A percentile compares a stretch with the other conserved stretches of the same genome.
These are phyloP conservation scores for Camelina sativa DNA, from an alignment of 345 rosid species.

Conservation along the genomic window DNA sequence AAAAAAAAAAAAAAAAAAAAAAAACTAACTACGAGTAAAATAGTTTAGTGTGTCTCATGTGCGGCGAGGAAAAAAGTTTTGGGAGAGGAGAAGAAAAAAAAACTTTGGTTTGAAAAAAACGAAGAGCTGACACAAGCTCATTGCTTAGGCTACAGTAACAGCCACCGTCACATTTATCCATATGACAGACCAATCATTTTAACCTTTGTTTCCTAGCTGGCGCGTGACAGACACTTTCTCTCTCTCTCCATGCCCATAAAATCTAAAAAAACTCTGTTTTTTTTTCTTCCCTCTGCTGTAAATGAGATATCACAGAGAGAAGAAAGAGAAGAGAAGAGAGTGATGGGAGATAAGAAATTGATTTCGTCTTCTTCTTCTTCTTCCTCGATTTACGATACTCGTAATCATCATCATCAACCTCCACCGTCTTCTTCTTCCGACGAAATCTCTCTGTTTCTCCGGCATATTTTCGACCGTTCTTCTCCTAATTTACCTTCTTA, in stretches of 20 bases:
- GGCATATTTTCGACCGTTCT: slow-evolving; percentile 68
- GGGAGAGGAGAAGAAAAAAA: slow-evolving; percentile 23
- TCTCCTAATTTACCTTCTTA: slow-evolving; percentile 49
- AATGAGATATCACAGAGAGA: slow-evolving; percentile 36
- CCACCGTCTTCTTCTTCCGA: slow-evolving; percentile 47
- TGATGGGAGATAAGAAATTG: slow-evolving; percentile 49
- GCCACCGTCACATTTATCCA: slow-evolving; percentile 31
- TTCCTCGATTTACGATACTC: slow-evolving; percentile 38
- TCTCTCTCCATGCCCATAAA: slow-evolving; percentile 36
- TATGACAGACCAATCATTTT: slow-evolving; percentile 55
- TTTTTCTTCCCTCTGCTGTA: not conserved
- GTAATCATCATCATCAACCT: slow-evolving; percentile 19
- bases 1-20: not conserved
- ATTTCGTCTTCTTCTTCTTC: slow-evolving; percentile 39
- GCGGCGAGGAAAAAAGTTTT: slow-evolving; percentile 41
- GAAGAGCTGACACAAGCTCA: slow-evolving; percentile 41
- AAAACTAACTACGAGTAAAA: slow-evolving; percentile 7
- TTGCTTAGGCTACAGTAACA: slow-evolving; percentile 41
- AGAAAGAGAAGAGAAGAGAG: slow-evolving; percentile 37
- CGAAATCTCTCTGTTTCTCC: slow-evolving; percentile 72
- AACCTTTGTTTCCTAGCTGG: slow-evolving; percentile 26
- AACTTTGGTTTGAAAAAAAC: slow-evolving; percentile 25
- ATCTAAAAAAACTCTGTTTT: slow-evolving; percentile 34
- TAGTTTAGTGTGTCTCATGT: slow-evolving; percentile 51
- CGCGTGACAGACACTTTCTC: slow-evolving; percentile 33